These are phyloP conservation scores for Candida sp. DNA, from an alignment of 1,139 yeast species.

Conservation along the genomic window DNA sequence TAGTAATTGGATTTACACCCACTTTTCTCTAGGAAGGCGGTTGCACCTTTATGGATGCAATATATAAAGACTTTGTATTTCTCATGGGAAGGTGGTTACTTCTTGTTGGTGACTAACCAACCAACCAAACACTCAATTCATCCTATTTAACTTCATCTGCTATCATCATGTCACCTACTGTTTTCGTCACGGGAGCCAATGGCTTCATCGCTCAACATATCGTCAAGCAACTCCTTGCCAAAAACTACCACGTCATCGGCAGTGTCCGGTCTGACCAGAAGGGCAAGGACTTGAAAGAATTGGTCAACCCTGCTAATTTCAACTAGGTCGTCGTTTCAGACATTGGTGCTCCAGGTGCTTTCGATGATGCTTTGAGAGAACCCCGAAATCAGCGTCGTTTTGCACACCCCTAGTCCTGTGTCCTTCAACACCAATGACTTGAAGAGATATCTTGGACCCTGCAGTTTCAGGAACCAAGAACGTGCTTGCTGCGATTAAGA, in stretches of 20 bases:
- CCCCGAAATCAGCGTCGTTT: conserved; percentile 28
- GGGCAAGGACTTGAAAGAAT: conserved; percentile 24
- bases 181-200: conserved; percentile 30
- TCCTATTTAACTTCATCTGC: background rate
- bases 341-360: conserved; percentile 28
- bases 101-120: too few species aligned
- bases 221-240: conserved; percentile 26
- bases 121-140: background rate
- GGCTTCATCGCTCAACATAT: conserved; percentile 37
- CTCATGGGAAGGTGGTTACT: too few species aligned
- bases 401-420: conserved; percentile 39
- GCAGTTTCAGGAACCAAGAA: conserved; percentile 36
- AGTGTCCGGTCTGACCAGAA: conserved; percentile 36
- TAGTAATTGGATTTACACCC: too few species aligned
- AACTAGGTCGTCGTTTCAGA: conserved; percentile 30
- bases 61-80: too few species aligned
- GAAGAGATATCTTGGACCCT: conserved; percentile 32
- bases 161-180: background rate
- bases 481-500: conserved; percentile 26
- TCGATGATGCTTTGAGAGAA: conserved; percentile 32
- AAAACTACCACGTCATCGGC: conserved; percentile 36
- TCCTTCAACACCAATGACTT: conserved; percentile 24
- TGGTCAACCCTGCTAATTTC: conserved; percentile 21
- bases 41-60: too few species aligned
- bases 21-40: too few species aligned